Evolutionary conservation across 2,329 filamentous ascomycete species (phyloP), one percentile per base, ranked within the genome.

Genomic region (Aspergillus cejpii): DNA sequence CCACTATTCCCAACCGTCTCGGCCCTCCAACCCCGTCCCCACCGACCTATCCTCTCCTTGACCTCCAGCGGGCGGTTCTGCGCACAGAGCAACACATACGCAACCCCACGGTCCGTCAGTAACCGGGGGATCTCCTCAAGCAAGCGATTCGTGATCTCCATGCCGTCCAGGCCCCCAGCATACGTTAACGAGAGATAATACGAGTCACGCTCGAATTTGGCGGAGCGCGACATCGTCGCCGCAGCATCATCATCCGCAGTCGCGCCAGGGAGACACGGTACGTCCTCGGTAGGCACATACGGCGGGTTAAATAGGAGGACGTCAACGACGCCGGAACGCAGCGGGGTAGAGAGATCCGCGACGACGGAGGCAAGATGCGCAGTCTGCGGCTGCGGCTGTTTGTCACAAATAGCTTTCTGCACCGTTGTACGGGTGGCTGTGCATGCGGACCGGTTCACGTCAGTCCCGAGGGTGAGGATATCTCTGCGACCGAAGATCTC

Each of bases 251-350:
- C 43, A 37, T 56, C 49, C 14, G 56, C 51, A 11, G 48, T 45
- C 5, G 52, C 44, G 1, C 50, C 51, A 5, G 75, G 68, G 27
- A 77, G 66, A 19, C 68, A 63, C 1, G 91, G 90, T 47, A 94
- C 69, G 31, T 81, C 78, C 20, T 83, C 77, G 2, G 90, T 94
- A 1, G 92, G 92, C 11, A 98, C 92, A 63, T 98, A 98, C 0
- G 92, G 92, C 42, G 92, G 92, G 63, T 98, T 98, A 75, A 97
- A 98, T 21, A 98, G 77, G 50, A 98, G 75, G 8, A 98, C 77
- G 62, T 98, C 92, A 4, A 94, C 77, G 29, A 69, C 67, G 2
- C 74, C 72, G 0, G 70, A 61, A 6, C 77, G 75, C 31, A 94
- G 69, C 0, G 83, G 71, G 2, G 76, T 66, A 3, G 77, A 74